Evolutionary conservation across 805 yeast genomes (phyloP).

Genomic region (Teunomyces lycoperdinae): DNA sequence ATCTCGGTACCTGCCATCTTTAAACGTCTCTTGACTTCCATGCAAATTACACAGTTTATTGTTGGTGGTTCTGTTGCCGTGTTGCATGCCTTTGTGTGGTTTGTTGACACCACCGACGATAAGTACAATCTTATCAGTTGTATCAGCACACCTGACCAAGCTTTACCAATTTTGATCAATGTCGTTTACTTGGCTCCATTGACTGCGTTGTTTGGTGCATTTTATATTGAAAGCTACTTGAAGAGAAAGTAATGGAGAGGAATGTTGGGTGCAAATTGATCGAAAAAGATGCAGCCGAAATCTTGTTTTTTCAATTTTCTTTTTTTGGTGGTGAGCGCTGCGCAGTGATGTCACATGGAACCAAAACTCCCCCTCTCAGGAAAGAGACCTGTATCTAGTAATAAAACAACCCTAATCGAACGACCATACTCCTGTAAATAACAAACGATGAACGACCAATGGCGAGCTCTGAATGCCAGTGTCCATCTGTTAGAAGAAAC

Average conservation of each 20-base stretch:
- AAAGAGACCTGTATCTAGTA: constrained; percentile 1
- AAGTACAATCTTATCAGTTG: constrained; percentile 43
- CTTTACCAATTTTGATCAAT: constrained; percentile 59
- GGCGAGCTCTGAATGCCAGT: neutral
- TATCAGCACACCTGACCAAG: constrained; percentile 56
- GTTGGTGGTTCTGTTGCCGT: constrained; percentile 69
- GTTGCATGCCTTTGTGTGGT: constrained; percentile 58
- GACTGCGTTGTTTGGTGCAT: constrained; percentile 62
- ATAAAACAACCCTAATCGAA: neutral
- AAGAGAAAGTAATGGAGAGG: constrained; percentile 15
- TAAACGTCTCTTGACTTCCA: constrained; percentile 59
- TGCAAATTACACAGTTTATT: constrained; percentile 68
- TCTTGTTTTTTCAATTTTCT: neutral
- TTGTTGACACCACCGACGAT: constrained; percentile 45
- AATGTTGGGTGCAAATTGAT: no score
- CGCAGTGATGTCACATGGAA: neutral
- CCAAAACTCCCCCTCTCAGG: neutral
- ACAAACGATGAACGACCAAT: neutral
- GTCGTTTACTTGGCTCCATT: constrained; percentile 66
- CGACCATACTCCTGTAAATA: neutral
- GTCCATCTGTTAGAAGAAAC: neutral
- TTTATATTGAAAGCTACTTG: constrained; percentile 58
- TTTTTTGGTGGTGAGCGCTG: neutral
- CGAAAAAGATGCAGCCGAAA: neutral
- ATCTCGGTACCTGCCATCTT: constrained; percentile 54